A percentile compares a stretch with the other conserved stretches of the same genome.
phyloP scores from a whole-genome alignment of 108 stramenopile genomes.

The Skeletonema marinoi region DNA sequence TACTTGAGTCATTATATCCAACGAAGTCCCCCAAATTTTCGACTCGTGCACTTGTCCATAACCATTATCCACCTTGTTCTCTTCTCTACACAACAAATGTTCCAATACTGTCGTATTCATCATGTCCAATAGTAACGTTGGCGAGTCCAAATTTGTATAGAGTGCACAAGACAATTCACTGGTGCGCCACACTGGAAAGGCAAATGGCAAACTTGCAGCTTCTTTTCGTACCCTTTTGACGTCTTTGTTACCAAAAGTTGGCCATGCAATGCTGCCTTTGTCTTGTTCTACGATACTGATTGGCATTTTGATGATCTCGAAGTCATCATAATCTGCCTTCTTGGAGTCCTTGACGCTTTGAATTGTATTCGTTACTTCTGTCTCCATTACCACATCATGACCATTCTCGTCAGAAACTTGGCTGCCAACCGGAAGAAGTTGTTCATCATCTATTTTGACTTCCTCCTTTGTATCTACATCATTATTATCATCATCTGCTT shows the following conservation, averaged over 20 bases:
- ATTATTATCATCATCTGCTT: background rate
- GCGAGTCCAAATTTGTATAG: conserved; percentile 16
- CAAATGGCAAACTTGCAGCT: background rate
- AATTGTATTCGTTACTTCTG: background rate
- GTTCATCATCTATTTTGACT: conserved; percentile 1
- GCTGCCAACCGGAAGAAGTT: background rate
- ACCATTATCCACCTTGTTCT: background rate
- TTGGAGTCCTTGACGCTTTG: background rate
- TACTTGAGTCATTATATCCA: conserved; percentile 28
- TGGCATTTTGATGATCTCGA: background rate
- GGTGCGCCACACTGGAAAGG: conserved; percentile 28
- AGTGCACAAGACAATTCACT: conserved; percentile 15
- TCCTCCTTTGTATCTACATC: conserved; percentile 11
- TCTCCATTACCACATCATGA: background rate
- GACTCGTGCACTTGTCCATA: conserved; percentile 26
- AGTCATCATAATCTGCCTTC: background rate
- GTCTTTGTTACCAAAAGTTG: background rate
- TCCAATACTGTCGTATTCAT: conserved; percentile 37
- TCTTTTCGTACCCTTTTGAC: conserved; percentile 10
- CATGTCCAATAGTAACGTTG: conserved; percentile 6
- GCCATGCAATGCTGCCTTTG: conserved; percentile 10
- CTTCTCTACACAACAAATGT: conserved; percentile 15
- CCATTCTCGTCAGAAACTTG: background rate
- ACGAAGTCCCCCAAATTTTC: conserved; percentile 25
- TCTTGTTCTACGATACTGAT: background rate